Evolutionary conservation across 2,329 filamentous ascomycete genomes (phyloP).

Genomic region (Penicillium crustosum): DNA sequence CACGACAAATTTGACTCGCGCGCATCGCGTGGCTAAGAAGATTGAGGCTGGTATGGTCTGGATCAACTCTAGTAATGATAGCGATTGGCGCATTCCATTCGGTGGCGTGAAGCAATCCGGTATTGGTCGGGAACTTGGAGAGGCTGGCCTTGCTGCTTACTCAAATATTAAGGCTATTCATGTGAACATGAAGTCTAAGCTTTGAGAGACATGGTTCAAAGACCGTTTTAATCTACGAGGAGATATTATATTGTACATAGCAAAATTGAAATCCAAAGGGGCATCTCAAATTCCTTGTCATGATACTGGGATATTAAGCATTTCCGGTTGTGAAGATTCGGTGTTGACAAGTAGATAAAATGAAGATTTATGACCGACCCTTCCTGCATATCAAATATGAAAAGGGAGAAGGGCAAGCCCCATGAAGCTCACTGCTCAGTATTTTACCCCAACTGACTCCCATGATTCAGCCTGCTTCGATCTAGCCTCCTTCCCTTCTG

Average conservation of each 20-base stretch:
- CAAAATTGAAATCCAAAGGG: neutral
- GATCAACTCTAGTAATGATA: slow-evolving; percentile 42
- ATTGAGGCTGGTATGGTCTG: slow-evolving; percentile 45
- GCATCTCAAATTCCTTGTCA: neutral
- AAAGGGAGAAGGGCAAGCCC: neutral
- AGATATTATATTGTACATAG: neutral
- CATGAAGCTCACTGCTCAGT: neutral
- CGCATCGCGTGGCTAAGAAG: slow-evolving; percentile 39
- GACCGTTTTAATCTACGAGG: neutral
- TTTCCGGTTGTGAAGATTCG: neutral
- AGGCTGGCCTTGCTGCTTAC: slow-evolving; percentile 56
- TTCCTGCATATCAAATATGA: neutral
- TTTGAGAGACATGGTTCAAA: slow-evolving; percentile 14
- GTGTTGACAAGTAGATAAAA: neutral
- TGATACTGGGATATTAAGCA: neutral
- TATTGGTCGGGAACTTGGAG: slow-evolving; percentile 56
- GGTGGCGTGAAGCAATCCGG: slow-evolving; percentile 55
- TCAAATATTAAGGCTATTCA: slow-evolving; percentile 33
- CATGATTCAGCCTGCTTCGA: neutral
- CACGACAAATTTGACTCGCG: slow-evolving; percentile 39
- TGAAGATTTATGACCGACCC: neutral
- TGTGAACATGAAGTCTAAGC: slow-evolving; percentile 36
- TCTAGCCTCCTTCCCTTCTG: neutral
- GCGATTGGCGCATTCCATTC: slow-evolving; percentile 39
- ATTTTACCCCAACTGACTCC: neutral